A percentile compares a stretch with the other conserved stretches of the same genome.
Evolutionary conservation across 2,329 filamentous ascomycete genomes (phyloP).

Genomic region (Trichoderma cornu-damae): DNA sequence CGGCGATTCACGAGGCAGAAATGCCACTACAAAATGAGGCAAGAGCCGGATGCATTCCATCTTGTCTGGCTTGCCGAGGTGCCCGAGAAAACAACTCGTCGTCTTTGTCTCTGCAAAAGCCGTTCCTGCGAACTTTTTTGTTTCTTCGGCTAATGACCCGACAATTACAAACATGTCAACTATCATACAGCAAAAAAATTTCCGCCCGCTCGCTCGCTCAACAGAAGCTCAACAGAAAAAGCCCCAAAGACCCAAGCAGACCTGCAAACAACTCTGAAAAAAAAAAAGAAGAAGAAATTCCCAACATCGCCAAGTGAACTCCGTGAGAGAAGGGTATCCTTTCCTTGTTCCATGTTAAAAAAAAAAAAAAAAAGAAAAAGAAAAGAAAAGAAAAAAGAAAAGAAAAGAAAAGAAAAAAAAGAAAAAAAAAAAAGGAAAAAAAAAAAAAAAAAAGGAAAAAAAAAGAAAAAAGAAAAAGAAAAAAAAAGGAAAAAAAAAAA

Average conservation of each 20-base stretch:
- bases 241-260: neutral
- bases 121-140: conserved; percentile 11
- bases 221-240: neutral
- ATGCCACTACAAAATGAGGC: neutral
- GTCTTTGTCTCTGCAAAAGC: neutral
- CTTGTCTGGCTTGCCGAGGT: neutral
- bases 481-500: too few relatives aligned
- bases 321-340: conserved; percentile 5
- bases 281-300: too few relatives aligned
- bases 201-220: conserved; percentile 6
- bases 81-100: neutral
- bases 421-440: too few relatives aligned
- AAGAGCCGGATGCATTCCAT: neutral
- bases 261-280: conserved; percentile 1
- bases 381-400: too few relatives aligned
- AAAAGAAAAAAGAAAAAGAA: too few relatives aligned
- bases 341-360: neutral
- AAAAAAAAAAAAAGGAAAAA: too few relatives aligned
- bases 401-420: too few relatives aligned
- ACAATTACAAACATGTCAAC: conserved; percentile 2
- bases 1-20: conserved; percentile 1
- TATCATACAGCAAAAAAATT: conserved; percentile 18
- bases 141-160: conserved; percentile 3
- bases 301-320: conserved; percentile 4
- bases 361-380: too few relatives aligned